Percentiles rank a stretch among this genome's conserved stretches.
Conservation (phyloP, 495 filamentous ascomycete genomes). For the Copromyces sp. region DNA sequence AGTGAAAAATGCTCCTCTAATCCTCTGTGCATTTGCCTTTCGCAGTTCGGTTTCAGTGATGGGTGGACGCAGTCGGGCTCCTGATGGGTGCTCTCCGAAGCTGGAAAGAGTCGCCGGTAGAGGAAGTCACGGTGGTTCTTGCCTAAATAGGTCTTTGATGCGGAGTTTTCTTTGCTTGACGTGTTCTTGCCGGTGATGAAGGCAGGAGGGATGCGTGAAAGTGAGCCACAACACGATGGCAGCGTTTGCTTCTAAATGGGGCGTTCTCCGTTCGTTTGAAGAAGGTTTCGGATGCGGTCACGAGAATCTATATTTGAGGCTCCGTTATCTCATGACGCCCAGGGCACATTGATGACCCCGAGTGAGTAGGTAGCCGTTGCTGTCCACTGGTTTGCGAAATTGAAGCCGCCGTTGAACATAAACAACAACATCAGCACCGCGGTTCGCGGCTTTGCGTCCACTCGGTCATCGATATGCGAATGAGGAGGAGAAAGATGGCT, state of each 20-base stretch:
- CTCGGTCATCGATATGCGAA: neutral
- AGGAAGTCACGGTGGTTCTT: neutral
- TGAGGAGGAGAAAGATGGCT: neutral
- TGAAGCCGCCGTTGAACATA: neutral
- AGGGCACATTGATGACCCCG: neutral
- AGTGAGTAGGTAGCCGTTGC: neutral
- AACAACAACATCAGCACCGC: neutral
- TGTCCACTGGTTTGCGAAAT: neutral
- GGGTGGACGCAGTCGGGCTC: neutral
- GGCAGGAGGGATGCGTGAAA: neutral
- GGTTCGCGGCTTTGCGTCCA: neutral
- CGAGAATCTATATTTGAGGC: neutral
- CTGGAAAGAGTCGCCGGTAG: neutral
- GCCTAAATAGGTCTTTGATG: neutral
- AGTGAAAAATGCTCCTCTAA: neutral
- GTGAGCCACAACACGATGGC: neutral
- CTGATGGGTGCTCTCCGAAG: neutral
- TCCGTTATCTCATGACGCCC: too few species aligned
- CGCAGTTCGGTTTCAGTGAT: neutral
- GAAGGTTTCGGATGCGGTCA: neutral
- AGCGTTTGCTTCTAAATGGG: neutral
- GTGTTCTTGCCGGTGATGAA: neutral
- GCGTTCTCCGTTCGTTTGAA: neutral
- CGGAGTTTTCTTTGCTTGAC: neutral
- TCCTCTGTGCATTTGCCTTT: neutral